Evolutionary conservation across 129 eudicot species (phyloP).

Genomic region (Arctium lappa): DNA sequence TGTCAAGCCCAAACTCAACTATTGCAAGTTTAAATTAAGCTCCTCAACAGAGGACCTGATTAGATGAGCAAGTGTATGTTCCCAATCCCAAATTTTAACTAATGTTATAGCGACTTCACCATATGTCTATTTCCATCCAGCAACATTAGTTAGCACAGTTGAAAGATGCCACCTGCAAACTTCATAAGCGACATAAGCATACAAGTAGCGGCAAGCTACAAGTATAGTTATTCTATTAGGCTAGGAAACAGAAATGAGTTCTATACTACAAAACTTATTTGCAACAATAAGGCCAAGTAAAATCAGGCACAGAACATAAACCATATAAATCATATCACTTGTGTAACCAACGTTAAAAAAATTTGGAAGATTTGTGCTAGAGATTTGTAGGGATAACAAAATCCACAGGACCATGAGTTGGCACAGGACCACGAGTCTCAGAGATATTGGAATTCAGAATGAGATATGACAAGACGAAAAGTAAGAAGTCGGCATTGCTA

Average conservation of each 20-base stretch:
- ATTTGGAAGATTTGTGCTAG: not conserved
- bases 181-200: not conserved
- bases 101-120: not conserved
- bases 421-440: not conserved
- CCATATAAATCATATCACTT: not conserved
- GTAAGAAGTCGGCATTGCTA: not conserved
- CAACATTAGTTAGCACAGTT: not conserved
- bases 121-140: not conserved
- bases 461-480: not conserved
- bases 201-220: not conserved
- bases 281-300: not conserved
- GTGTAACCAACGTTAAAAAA: not conserved
- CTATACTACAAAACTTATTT: not conserved
- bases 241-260: not conserved
- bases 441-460: not conserved
- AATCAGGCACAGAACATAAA: slow-evolving; percentile 4
- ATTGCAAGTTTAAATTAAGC: not conserved
- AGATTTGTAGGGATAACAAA: not conserved
- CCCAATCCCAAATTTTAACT: not conserved
- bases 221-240: not conserved
- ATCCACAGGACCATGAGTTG: not conserved
- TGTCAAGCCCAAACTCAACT: not conserved
- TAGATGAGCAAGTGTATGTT: not conserved
- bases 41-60: not conserved
- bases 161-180: not conserved